These are phyloP conservation scores for Guyanaporus albipodus DNA, from an alignment of 768 basidiomycete genomes.

Conservation along the genomic window DNA sequence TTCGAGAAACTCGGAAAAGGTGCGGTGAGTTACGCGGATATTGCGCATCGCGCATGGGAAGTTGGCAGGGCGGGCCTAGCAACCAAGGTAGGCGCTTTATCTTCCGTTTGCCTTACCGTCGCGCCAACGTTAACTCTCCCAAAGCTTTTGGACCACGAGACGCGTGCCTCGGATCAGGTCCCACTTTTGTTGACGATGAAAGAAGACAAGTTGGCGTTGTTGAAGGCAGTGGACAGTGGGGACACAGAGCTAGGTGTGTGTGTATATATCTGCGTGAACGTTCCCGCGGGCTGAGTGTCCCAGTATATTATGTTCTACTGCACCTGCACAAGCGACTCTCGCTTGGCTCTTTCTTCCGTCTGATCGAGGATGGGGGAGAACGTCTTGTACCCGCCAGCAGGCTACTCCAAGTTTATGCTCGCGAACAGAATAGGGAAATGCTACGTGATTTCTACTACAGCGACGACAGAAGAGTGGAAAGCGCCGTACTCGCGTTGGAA, in stretches of 20 bases:
- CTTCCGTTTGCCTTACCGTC: not conserved
- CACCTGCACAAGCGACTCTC: constrained; percentile 80
- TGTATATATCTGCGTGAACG: not conserved
- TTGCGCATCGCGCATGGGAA: constrained; percentile 92
- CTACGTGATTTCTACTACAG: constrained; percentile 96
- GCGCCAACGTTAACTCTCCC: not conserved
- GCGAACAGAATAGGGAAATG: constrained; percentile 89
- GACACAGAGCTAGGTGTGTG: constrained; percentile 87
- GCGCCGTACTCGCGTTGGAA: constrained; percentile 81
- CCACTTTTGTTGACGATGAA: constrained; percentile 93
- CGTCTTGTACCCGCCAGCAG: constrained; percentile 69
- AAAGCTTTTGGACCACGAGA: constrained; percentile 88
- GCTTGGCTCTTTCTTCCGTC: constrained; percentile 88
- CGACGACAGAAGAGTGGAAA: constrained; percentile 92
- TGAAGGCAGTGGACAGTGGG: constrained; percentile 90
- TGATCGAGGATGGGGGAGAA: constrained; percentile 88
- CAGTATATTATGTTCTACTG: constrained; percentile 92
- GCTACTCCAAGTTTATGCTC: constrained; percentile 84
- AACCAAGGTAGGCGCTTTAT: constrained; percentile 56
- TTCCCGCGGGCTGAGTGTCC: not conserved
- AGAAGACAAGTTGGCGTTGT: constrained; percentile 81
- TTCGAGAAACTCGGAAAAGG: constrained; percentile 76
- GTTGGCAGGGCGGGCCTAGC: constrained; percentile 76
- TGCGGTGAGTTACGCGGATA: constrained; percentile 89
- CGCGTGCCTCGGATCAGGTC: constrained; percentile 86